Percentiles rank a stretch among this genome's conserved stretches.
These are phyloP conservation scores for Yamadazyma blattariae DNA, from an alignment of 1,139 yeast genomes.

Conservation along the genomic window DNA sequence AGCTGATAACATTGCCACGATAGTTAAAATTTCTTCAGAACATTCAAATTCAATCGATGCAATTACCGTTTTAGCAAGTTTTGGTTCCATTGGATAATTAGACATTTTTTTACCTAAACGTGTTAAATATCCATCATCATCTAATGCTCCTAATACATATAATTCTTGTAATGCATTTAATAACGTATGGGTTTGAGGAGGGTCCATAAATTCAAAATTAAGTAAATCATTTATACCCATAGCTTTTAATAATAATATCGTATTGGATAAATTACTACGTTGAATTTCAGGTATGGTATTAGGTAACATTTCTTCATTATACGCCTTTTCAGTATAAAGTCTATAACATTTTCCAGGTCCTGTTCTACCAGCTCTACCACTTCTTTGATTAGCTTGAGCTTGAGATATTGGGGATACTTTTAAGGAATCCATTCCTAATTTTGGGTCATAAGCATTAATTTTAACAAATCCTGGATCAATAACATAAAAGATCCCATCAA, in stretches of 20 bases:
- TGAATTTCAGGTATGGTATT: constrained; percentile 91
- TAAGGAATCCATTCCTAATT: constrained; percentile 74
- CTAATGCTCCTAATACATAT: constrained; percentile 78
- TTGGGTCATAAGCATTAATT: constrained; percentile 72
- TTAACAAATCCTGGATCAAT: constrained; percentile 82
- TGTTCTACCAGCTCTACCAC: constrained; percentile 86
- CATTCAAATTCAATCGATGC: constrained; percentile 74
- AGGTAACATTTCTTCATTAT: constrained; percentile 73
- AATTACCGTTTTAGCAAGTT: constrained; percentile 77
- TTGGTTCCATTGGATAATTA: constrained; percentile 94
- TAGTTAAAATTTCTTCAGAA: constrained; percentile 77
- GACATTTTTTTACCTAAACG: constrained; percentile 80
- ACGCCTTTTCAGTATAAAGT: constrained; percentile 69
- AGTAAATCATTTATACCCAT: constrained; percentile 88
- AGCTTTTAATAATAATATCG: constrained; percentile 86
- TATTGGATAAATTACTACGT: constrained; percentile 81
- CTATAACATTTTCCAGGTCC: constrained; percentile 83
- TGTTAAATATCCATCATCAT: constrained; percentile 75
- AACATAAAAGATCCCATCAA: constrained; percentile 75
- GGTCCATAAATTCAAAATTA: constrained; percentile 90
- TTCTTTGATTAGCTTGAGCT: constrained; percentile 80
- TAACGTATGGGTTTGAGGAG: constrained; percentile 79
- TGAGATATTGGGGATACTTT: constrained; percentile 73
- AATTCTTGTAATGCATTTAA: constrained; percentile 79
- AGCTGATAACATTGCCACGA: constrained; percentile 89